Evolutionary conservation across 306 rosid species (phyloP), one percentile per base, ranked within the genome.

Genomic region (Corylus americana): DNA sequence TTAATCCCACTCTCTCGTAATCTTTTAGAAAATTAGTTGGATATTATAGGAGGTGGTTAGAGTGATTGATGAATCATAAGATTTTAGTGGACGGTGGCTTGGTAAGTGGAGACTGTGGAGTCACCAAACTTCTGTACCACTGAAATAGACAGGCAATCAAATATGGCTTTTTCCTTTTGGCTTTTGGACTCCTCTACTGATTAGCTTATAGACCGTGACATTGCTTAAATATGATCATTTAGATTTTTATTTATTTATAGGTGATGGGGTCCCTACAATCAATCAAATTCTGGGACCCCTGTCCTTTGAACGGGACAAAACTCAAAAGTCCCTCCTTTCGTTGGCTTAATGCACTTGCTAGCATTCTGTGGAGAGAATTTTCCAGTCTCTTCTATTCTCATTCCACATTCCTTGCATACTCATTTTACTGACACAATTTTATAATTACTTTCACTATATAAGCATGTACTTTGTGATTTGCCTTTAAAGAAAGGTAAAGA

Each of bases 281-380:
- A 53, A 50, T 59, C 77, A 79, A 70, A 81, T 39, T 10, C 45
- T 48, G 85, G 75, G 79, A 12, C 73, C 82, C 82, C 67, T 9
- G 55, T 61, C 8, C n/a, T 63, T 1, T 55, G 20, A 17, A 70
- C 44, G 59, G 44, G 81, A 78, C 81, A 78, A 31, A 31, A 31
- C 35, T 22, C 10, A 22, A 22, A 22, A 22, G 25, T 27, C 35
- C 25, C n/a, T 68, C 29, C 22, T 68, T 47, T 55, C 53, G 70
- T 74, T 16, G 71, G 59, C 37, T 53, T 4, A n/a, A 57, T 54
- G 50, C 61, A 35, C 16, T 77, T 27, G 50, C 48, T 49, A 42
- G 7, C 59, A 68, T 69, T 79, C 25, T 74, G 18, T 53, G 64
- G 48, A 29, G 58, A 69, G 48, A 67, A 70, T 67, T 78, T 51